A percentile compares a stretch with the other conserved stretches of the same genome.
phyloP scores from a whole-genome alignment of 768 basidiomycete species.

The Coprinopsis marcescibilis region DNA sequence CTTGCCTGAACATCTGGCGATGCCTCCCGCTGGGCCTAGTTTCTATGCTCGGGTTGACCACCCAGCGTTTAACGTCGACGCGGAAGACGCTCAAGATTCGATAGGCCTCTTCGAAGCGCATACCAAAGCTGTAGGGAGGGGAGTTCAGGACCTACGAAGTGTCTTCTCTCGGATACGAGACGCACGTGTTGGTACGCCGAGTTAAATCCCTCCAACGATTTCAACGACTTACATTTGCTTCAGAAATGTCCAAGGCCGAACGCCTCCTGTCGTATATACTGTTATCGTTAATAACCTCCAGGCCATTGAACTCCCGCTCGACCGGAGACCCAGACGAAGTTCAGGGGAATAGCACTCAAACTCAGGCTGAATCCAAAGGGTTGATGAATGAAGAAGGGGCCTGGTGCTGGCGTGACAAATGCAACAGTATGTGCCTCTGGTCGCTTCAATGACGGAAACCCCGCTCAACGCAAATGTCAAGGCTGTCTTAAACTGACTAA shows the following conservation, averaged over 20 bases:
- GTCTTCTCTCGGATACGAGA: conserved; percentile 61
- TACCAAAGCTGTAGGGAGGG: conserved; percentile 57
- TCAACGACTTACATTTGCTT: neutral
- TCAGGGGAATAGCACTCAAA: conserved; percentile 25
- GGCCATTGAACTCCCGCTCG: conserved; percentile 46
- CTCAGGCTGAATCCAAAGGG: conserved; percentile 33
- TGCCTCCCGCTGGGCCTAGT: conserved; percentile 62
- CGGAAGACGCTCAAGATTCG: conserved; percentile 58
- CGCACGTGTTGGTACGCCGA: conserved; percentile 52
- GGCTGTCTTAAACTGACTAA: conserved; percentile 78
- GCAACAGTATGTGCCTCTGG: conserved; percentile 43
- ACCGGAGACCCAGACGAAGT: conserved; percentile 41
- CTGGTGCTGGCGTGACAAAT: conserved; percentile 84
- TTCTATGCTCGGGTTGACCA: conserved; percentile 81
- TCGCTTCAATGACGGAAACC: neutral
- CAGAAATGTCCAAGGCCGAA: conserved; percentile 78
- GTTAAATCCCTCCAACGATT: neutral
- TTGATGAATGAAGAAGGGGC: conserved; percentile 67
- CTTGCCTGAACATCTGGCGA: conserved; percentile 52
- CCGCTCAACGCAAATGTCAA: conserved; percentile 17
- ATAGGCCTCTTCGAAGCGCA: conserved; percentile 62
- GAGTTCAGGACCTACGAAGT: conserved; percentile 61
- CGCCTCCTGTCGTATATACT: conserved; percentile 68
- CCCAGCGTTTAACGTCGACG: conserved; percentile 78
- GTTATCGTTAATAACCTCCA: conserved; percentile 69